Conservation (phyloP, 2,329 filamentous ascomycete genomes). For the Colletotrichum spaethianum region DNA sequence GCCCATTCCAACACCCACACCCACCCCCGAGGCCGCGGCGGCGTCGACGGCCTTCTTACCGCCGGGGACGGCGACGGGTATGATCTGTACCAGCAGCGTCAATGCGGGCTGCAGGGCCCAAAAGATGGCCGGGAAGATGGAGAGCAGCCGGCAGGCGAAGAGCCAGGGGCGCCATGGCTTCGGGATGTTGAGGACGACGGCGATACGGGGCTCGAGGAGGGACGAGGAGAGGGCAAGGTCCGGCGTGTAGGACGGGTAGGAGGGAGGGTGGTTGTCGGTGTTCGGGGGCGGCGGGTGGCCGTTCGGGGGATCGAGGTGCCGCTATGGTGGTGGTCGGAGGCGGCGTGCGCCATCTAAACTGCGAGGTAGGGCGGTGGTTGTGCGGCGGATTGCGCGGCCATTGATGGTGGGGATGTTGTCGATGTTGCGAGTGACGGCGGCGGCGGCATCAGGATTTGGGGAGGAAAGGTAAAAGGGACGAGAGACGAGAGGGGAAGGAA, state of each 20-base stretch:
- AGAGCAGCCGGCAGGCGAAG: constrained; percentile 79
- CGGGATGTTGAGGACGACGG: constrained; percentile 82
- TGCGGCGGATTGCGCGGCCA: constrained; percentile 34
- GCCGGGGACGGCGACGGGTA: constrained; percentile 55
- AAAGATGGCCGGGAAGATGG: constrained; percentile 78
- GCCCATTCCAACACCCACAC: constrained; percentile 49
- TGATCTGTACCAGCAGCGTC: constrained; percentile 76
- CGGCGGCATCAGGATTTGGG: constrained; percentile 15
- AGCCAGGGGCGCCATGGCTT: constrained; percentile 81
- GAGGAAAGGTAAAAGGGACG: not conserved
- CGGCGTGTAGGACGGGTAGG: constrained; percentile 27
- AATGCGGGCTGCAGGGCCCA: constrained; percentile 80
- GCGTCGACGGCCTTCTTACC: constrained; percentile 32
- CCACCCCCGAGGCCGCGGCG: constrained; percentile 11
- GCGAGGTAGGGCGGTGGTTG: constrained; percentile 14
- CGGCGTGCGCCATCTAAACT: constrained; percentile 32
- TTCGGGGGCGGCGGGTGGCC: constrained; percentile 5
- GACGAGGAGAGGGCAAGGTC: constrained; percentile 48
- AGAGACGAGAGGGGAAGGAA: not conserved
- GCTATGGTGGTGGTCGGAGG: constrained; percentile 1
- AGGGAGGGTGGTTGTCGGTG: constrained; percentile 3
- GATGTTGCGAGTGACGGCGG: not conserved
- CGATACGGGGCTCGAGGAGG: constrained; percentile 81
- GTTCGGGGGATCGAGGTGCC: constrained; percentile 15
- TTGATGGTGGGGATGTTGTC: constrained; percentile 18